Conservation (phyloP, 2,329 filamentous ascomycete species). For the Penicillium palitans region DNA sequence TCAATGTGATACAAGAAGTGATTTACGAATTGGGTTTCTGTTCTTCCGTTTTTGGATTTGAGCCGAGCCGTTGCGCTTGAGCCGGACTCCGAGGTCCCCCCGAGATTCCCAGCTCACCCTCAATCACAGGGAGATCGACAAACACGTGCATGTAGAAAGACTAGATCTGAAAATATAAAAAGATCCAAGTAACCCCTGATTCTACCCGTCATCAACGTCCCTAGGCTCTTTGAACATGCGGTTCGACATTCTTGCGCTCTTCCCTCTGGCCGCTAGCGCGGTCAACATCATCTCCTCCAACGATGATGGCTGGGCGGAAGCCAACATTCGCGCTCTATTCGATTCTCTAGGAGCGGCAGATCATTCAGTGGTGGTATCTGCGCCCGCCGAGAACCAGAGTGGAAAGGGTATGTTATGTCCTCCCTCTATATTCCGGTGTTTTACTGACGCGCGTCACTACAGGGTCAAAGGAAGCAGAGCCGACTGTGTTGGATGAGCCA, state of each 20-base stretch:
- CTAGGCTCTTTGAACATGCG: conserved; percentile 21
- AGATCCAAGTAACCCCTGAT: no score
- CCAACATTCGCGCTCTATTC: conserved; percentile 63
- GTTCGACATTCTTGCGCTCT: conserved; percentile 10
- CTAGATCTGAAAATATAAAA: background rate
- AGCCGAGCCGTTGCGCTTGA: background rate
- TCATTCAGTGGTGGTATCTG: conserved; percentile 64
- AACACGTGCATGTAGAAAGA: background rate
- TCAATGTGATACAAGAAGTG: no score
- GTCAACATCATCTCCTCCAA: conserved; percentile 65
- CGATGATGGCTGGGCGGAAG: conserved; percentile 73
- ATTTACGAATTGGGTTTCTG: background rate
- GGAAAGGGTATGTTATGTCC: conserved; percentile 53
- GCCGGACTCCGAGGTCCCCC: background rate
- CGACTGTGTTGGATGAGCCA: conserved; percentile 48
- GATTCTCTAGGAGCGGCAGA: conserved; percentile 56
- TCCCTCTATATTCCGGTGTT: background rate
- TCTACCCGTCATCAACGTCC: background rate
- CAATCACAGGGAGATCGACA: background rate
- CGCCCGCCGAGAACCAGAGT: conserved; percentile 66
- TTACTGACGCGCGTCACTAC: background rate
- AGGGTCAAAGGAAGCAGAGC: conserved; percentile 57
- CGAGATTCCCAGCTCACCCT: background rate
- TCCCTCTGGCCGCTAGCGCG: conserved; percentile 26
- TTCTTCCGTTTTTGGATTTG: background rate